Conservation (phyloP, 2,329 filamentous ascomycete species). For the Rhinocladiella mackenziei region DNA sequence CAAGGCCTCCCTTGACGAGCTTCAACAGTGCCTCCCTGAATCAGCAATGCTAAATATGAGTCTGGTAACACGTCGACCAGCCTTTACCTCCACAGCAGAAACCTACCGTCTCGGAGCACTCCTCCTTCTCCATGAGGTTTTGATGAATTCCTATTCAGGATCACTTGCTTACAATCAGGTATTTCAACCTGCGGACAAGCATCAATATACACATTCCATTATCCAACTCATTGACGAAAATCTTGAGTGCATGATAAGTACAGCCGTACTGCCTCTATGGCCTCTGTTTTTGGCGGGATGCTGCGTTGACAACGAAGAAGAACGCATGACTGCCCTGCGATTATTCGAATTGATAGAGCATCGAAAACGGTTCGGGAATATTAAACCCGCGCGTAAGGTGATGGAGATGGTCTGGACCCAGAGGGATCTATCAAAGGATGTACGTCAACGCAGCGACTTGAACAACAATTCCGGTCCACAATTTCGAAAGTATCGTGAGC, state of each 20-base stretch:
- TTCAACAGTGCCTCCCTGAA: conserved; percentile 17
- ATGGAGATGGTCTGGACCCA: conserved; percentile 33
- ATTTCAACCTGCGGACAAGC: no score
- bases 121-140: conserved; percentile 28
- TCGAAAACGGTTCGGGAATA: conserved; percentile 31
- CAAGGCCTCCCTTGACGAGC: conserved; percentile 18
- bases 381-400: conserved; percentile 30
- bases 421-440: conserved; percentile 30
- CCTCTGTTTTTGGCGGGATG: conserved; percentile 32
- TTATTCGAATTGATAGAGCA: conserved; percentile 29
- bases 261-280: conserved; percentile 31
- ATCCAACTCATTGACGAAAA: conserved; percentile 18
- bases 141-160: conserved; percentile 4
- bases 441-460: conserved; percentile 12
- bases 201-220: conserved; percentile 12
- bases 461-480: background rate
- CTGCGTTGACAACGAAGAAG: conserved; percentile 27
- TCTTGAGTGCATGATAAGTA: conserved; percentile 28
- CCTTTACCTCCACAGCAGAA: conserved; percentile 30
- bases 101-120: conserved; percentile 29
- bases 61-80: conserved; percentile 1
- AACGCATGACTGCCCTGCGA: conserved; percentile 27
- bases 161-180: background rate
- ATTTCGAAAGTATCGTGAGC: background rate
- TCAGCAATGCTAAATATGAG: background rate